Evolutionary conservation across 2,329 filamentous ascomycete genomes (phyloP).

Genomic region (Calonectria pauciramosa): DNA sequence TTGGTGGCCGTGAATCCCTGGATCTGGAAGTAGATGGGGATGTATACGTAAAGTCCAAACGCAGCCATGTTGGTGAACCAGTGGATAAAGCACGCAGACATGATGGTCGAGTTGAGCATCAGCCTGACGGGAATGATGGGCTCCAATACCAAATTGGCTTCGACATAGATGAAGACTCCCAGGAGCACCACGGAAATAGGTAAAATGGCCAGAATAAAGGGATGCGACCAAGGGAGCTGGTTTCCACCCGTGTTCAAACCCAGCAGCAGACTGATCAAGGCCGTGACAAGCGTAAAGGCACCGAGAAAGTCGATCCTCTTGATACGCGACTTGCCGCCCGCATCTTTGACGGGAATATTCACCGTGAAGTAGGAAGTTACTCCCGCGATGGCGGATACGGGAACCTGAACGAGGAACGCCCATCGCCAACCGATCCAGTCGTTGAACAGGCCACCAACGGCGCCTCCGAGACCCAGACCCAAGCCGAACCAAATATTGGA

Average conservation of each 20-base stretch:
- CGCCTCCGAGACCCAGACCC: neutral
- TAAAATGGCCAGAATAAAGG: neutral
- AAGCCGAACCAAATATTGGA: neutral
- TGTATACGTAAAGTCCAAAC: constrained; percentile 5
- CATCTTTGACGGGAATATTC: constrained; percentile 1
- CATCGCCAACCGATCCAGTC: constrained; percentile 1
- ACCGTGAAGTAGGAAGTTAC: neutral
- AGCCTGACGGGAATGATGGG: constrained; percentile 39
- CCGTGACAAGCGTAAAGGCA: neutral
- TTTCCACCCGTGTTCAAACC: neutral
- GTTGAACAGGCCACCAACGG: neutral
- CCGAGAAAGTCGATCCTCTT: neutral
- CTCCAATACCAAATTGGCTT: neutral
- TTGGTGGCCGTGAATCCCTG: constrained; percentile 4
- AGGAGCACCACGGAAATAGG: neutral
- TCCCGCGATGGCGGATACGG: neutral
- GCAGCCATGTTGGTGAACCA: constrained; percentile 10
- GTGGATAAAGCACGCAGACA: constrained; percentile 4
- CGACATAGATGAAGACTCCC: neutral
- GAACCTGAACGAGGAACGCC: neutral
- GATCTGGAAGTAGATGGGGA: neutral
- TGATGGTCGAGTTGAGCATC: constrained; percentile 1
- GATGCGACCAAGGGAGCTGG: neutral
- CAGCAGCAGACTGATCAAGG: neutral
- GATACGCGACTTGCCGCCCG: neutral